Base-by-base conservation (phyloP, 352 stramenopile genomes). In the Globisporangium sylvaticum region DNA sequence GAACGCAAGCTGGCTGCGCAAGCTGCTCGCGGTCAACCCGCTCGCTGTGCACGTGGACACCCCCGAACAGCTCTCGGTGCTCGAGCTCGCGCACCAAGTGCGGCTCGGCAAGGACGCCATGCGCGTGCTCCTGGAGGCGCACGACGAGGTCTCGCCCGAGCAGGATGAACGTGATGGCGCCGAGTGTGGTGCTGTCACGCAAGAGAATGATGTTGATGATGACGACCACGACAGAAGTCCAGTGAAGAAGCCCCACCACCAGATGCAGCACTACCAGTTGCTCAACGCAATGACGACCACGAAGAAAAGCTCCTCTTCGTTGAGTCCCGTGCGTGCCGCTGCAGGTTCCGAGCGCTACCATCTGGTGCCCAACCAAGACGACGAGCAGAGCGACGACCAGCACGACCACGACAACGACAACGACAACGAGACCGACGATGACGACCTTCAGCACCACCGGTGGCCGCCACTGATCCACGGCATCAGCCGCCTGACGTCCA, bases 21-120 rank as follows among this genome's bases (percentile, higher is more conserved):
- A 78, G 31, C 69, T 94, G 24, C 62, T 92, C 15, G 67, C 72
- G 2, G 78, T 73, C 27, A 91, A 88, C 62, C 84, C 86, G 20
- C 66, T 80, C 9, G 78, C 77, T 0, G 73, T 91, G 54, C 70
- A 66, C 48, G 80, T 79, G 42, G 65, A 63, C 39, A 83, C 79
- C 1, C 80, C 83, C 2, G 70, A 87, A 12, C 78, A 77, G 8
- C 60, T 83, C 24, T 78, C 80, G 24, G 79, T 81, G 42, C 62
- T 90, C 18, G 74, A 88, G 58, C 73, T 92, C 62, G 84, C 84
- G 4, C 66, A 81, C 50, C 71, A 83, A 18, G 65, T 83, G 20
- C 70, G 59, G 15, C 70, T 90, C 15, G 66, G 76, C 22, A 70
- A 66, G 8, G 80, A 88, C 4, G 69, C 69, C 20, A 65, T 89